These are phyloP conservation scores for Croton setiger DNA, from an alignment of 441 rosid genomes.

Conservation along the genomic window DNA sequence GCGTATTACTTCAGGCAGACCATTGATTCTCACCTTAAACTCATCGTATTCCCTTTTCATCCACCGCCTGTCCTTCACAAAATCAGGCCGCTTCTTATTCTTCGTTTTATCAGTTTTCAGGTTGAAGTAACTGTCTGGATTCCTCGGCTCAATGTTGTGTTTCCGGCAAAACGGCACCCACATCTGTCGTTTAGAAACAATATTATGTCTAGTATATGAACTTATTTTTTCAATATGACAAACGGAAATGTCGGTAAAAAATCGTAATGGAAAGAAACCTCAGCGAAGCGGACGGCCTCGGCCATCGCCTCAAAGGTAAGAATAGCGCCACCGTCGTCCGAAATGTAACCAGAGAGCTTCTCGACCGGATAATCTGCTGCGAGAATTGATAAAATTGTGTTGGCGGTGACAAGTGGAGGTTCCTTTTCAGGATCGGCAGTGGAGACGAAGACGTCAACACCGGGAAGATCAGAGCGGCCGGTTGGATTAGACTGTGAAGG, in stretches of 20 bases:
- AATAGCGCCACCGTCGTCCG: constrained; percentile 89
- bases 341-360: constrained; percentile 65
- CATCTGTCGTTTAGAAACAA: constrained; percentile 28
- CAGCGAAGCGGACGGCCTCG: constrained; percentile 72
- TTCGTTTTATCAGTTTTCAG: constrained; percentile 58
- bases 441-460: constrained; percentile 72
- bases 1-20: constrained; percentile 64
- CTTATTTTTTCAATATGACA: no score
- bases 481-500: constrained; percentile 66
- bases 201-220: no score
- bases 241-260: background rate
- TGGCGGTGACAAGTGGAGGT: constrained; percentile 81
- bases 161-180: constrained; percentile 98
- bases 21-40: constrained; percentile 86
- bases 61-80: constrained; percentile 87
- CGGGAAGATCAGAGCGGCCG: constrained; percentile 83
- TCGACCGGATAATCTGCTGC: constrained; percentile 75
- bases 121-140: constrained; percentile 76
- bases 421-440: constrained; percentile 87
- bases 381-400: constrained; percentile 71
- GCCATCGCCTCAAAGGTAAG: constrained; percentile 96
- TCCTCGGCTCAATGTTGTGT: constrained; percentile 81
- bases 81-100: constrained; percentile 69
- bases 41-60: constrained; percentile 90
- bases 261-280: constrained; percentile 27